Evolutionary conservation across 495 filamentous ascomycete species (phyloP).

Genomic region (Penicillium angulare): DNA sequence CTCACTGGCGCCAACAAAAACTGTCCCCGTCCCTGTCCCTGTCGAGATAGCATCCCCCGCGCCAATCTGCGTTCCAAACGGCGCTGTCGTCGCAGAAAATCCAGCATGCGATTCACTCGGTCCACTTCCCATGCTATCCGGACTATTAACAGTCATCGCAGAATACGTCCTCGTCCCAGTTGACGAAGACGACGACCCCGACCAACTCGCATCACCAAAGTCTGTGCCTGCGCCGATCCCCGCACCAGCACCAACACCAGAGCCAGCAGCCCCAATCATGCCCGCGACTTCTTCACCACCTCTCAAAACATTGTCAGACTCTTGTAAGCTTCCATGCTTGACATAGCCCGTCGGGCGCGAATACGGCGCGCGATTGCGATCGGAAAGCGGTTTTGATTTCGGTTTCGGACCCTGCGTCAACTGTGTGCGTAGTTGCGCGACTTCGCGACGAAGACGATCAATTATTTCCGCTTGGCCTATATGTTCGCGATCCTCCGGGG

Average conservation of each 20-base stretch:
- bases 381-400: neutral
- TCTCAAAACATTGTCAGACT: neutral
- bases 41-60: neutral
- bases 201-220: conserved; percentile 13
- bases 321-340: neutral
- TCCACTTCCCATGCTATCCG: conserved; percentile 25
- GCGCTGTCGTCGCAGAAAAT: neutral
- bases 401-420: conserved; percentile 12
- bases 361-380: neutral
- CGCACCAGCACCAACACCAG: neutral
- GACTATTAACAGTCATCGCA: conserved; percentile 17
- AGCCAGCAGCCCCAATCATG: conserved; percentile 2
- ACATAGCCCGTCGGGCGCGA: neutral
- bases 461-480: conserved; percentile 36
- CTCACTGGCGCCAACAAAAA: conserved; percentile 1
- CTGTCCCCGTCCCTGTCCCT: neutral
- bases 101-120: neutral
- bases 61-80: conserved; percentile 4
- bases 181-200: conserved; percentile 23
- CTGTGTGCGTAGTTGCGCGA: conserved; percentile 23
- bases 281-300: too few species aligned
- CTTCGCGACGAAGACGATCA: conserved; percentile 27
- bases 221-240: neutral
- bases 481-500: conserved; percentile 33
- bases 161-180: conserved; percentile 19